Percentiles rank a stretch among this genome's conserved stretches.
Evolutionary conservation across 345 rosid genomes (phyloP).

Genomic region (Draba incana): DNA sequence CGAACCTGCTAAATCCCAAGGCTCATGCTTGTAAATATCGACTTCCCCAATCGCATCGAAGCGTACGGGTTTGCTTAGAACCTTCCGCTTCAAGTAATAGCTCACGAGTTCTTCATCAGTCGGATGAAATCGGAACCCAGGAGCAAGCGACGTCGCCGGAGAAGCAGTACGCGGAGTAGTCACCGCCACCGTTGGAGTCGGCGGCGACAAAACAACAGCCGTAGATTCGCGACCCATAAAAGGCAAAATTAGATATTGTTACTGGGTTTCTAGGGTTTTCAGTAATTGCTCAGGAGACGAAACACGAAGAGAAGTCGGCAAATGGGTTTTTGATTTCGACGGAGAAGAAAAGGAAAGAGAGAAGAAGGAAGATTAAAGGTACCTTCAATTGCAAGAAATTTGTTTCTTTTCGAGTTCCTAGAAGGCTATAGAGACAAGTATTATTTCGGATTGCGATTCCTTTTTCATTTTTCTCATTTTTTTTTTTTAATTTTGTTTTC

Average conservation of each 20-base stretch:
- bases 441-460: slow-evolving; percentile 23
- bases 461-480: slow-evolving; percentile 12
- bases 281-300: neutral
- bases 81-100: slow-evolving; percentile 88
- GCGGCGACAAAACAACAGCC: slow-evolving; percentile 30
- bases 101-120: slow-evolving; percentile 88
- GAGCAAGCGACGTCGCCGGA: slow-evolving; percentile 71
- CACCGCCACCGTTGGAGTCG: slow-evolving; percentile 34
- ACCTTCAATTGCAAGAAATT: slow-evolving; percentile 87
- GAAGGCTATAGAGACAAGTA: slow-evolving; percentile 25
- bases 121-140: slow-evolving; percentile 94
- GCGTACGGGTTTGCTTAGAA: slow-evolving; percentile 63
- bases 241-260: neutral
- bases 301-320: slow-evolving; percentile 1
- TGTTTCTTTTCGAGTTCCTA: slow-evolving; percentile 41
- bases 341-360: slow-evolving; percentile 51
- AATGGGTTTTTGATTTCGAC: slow-evolving; percentile 45
- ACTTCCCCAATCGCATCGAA: slow-evolving; percentile 76
- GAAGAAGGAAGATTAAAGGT: slow-evolving; percentile 35
- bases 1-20: slow-evolving; percentile 82
- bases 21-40: slow-evolving; percentile 89
- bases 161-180: slow-evolving; percentile 24
- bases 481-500: neutral
- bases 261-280: neutral
- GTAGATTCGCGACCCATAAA: slow-evolving; percentile 46